Evolutionary conservation across 192 early-diverging fungal genomes (phyloP).

Genomic region (Chytriomyces sp.): DNA sequence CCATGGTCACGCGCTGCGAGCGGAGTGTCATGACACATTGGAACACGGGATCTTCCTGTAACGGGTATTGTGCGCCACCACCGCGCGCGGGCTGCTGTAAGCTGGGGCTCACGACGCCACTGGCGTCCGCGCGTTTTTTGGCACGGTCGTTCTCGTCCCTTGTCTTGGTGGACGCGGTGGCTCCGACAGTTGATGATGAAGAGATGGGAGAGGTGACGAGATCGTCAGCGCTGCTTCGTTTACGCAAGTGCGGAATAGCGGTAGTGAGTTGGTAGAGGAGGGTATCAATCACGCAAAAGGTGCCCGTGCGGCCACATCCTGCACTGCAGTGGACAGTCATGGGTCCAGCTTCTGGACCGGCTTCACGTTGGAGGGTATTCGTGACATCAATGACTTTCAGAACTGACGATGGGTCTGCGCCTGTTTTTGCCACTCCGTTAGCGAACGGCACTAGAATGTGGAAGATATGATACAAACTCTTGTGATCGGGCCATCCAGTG

Average conservation of each 20-base stretch:
- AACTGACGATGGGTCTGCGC: slow-evolving; percentile 30
- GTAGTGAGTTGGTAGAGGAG: slow-evolving; percentile 37
- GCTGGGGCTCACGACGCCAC: neutral
- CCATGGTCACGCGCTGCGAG: slow-evolving; percentile 49
- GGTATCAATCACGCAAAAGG: slow-evolving; percentile 52
- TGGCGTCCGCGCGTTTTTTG: neutral
- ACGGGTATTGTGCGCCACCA: neutral
- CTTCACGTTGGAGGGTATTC: slow-evolving; percentile 34
- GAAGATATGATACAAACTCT: slow-evolving; percentile 39
- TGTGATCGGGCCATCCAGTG: slow-evolving; percentile 82
- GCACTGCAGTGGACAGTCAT: slow-evolving; percentile 62
- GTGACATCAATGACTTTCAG: slow-evolving; percentile 49
- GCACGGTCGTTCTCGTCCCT: neutral
- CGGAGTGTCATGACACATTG: slow-evolving; percentile 46
- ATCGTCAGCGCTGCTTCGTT: neutral
- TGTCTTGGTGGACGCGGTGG: neutral
- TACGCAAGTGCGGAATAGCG: neutral
- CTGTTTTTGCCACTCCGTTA: neutral
- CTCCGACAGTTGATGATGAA: neutral
- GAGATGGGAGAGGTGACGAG: neutral
- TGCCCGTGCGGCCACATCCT: slow-evolving; percentile 61
- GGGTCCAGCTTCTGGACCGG: slow-evolving; percentile 40
- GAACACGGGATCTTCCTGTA: slow-evolving; percentile 39
- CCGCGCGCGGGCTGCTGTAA: neutral
- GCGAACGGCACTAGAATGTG: too few species aligned